These are phyloP conservation scores for Hypoxylon sp. DNA, from an alignment of 2,329 filamentous ascomycete species.

Conservation along the genomic window DNA sequence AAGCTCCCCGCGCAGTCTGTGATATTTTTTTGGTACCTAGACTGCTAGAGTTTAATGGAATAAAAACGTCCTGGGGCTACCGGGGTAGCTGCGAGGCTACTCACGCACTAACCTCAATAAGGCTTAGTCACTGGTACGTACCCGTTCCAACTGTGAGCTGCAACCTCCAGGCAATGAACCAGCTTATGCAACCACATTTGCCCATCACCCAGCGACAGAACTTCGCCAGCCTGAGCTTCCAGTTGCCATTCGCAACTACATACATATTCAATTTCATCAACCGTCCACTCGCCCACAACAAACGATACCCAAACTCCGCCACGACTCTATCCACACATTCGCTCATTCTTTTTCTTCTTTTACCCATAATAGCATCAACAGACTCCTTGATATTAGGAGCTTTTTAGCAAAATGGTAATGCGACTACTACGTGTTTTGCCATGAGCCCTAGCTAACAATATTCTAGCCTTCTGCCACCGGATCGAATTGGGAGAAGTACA, in stretches of 20 bases:
- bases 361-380: slow-evolving; percentile 17
- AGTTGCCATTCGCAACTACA: slow-evolving; percentile 22
- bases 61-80: slow-evolving; percentile 47
- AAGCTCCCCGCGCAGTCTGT: slow-evolving; percentile 42
- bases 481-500: slow-evolving; percentile 97
- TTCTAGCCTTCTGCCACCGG: slow-evolving; percentile 91
- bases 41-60: slow-evolving; percentile 23
- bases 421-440: slow-evolving; percentile 17
- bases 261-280: slow-evolving; percentile 24
- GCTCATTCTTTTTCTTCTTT: background rate
- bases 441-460: slow-evolving; percentile 44
- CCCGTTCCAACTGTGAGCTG: slow-evolving; percentile 13
- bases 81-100: slow-evolving; percentile 52
- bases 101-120: slow-evolving; percentile 30
- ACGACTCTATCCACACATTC: slow-evolving; percentile 5
- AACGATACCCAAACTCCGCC: slow-evolving; percentile 21
- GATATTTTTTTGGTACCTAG: slow-evolving; percentile 41
- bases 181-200: slow-evolving; percentile 52
- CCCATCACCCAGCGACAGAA: slow-evolving; percentile 37
- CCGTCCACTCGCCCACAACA: slow-evolving; percentile 8
- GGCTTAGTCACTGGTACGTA: slow-evolving; percentile 30
- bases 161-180: slow-evolving; percentile 48
- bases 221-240: slow-evolving; percentile 30
- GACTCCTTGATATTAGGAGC: slow-evolving; percentile 48
- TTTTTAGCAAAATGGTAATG: slow-evolving; percentile 54